Evolutionary conservation across 371 early-diverging fungal genomes (phyloP).

Genomic region (Nematocida sp.): DNA sequence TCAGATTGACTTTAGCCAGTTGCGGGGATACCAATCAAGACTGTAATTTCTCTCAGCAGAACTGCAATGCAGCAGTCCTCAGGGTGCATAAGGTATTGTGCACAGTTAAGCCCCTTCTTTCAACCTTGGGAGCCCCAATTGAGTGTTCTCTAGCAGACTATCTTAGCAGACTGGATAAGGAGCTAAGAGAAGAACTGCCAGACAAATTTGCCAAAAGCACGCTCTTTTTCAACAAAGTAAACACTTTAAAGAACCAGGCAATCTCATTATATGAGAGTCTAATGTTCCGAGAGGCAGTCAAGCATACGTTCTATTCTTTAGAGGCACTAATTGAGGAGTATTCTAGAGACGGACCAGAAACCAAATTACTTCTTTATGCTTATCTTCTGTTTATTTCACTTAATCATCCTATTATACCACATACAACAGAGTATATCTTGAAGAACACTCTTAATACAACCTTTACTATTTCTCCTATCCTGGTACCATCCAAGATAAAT

Average conservation of each 20-base stretch:
- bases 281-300: constrained; percentile 84
- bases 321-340: constrained; percentile 74
- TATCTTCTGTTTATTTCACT: constrained; percentile 7
- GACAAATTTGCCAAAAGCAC: constrained; percentile 48
- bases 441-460: neutral
- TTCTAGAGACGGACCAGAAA: neutral
- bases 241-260: constrained; percentile 64
- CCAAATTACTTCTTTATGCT: constrained; percentile 12
- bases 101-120: constrained; percentile 67
- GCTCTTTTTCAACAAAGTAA: constrained; percentile 52
- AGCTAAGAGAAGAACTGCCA: neutral
- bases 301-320: constrained; percentile 82
- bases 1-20: constrained; percentile 84
- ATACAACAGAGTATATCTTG: constrained; percentile 25
- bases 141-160: neutral
- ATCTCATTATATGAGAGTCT: constrained; percentile 73
- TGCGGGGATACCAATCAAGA: constrained; percentile 92
- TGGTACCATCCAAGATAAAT: neutral
- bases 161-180: neutral
- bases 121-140: neutral
- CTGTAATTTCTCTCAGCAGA: constrained; percentile 91
- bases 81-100: constrained; percentile 79
- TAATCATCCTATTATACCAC: constrained; percentile 44
- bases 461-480: neutral
- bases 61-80: constrained; percentile 89